Base-by-base conservation (phyloP, 2,329 filamentous ascomycete genomes). In the Shiraia bambusicola region DNA sequence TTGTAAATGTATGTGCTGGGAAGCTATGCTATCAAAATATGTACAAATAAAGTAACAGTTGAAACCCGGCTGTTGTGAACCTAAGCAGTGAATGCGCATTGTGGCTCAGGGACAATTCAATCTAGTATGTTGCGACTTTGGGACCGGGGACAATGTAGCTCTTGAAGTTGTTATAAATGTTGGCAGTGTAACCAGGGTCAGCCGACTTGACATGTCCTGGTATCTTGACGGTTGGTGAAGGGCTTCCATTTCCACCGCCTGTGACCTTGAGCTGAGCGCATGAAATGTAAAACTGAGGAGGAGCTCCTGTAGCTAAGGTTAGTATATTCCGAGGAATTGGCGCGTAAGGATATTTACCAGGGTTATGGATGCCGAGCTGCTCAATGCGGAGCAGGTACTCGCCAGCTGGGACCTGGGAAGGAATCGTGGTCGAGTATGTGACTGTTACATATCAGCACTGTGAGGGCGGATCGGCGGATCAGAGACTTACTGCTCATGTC, bases 341-440 rank as follows among this genome's bases (percentile, higher is more conserved):
- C 33, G 22, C 28, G 8, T 33, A 40, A n/a, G 59, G 58, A 15
- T 51, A 40, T 2, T 37, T 36, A 14, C 59, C 55, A 4, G 69
- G 72, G 49, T 72, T 70, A 58, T 75, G 73, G 19, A 76, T 67
- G 9, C 61, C 74, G 37, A 77, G 72, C 45, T 76, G 74, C 59
- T 77, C 74, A 37, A 73, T 69, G 16, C 74, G 68, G 27, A 76
- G 61, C 13, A 77, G 65, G 52, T 76, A 76, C 43, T 76, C 65
- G 16, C 74, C 73, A 14, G 66, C 56, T 3, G 74, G 64, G 5
- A 70, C 58, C 31, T 67, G 68, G 4, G 55, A 59, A 6, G 74
- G 74, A 26, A 77, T 67, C 4, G 54, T 65, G 37, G 66, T 70
- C 8, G 54, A 52, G 47, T 67, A 67, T 12, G 62, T 61, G 22